phyloP scores from a whole-genome alignment of 805 yeast species.

The Saturnispora saitoi region DNA sequence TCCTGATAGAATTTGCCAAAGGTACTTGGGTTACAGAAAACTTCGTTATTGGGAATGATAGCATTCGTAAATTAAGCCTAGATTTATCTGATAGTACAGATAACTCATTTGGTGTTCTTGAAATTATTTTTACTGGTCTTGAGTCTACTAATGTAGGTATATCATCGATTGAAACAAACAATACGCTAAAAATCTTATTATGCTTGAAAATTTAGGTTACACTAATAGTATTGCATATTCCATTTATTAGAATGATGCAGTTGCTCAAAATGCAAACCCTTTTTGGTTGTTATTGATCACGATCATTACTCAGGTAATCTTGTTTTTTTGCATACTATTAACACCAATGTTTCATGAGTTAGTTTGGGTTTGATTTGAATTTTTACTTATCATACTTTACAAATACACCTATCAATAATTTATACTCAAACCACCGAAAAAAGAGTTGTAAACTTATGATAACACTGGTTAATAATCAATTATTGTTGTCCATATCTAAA shows the following conservation, averaged over 20 bases:
- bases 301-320: slow-evolving; percentile 49
- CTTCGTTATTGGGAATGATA: slow-evolving; percentile 41
- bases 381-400: too few species aligned
- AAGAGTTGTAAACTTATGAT: too few species aligned
- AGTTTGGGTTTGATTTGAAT: too few species aligned
- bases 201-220: slow-evolving; percentile 47
- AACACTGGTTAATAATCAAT: too few species aligned
- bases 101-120: slow-evolving; percentile 62
- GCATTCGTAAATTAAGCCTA: slow-evolving; percentile 46
- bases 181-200: slow-evolving; percentile 47
- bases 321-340: slow-evolving; percentile 41
- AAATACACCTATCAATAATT: too few species aligned
- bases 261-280: slow-evolving; percentile 40
- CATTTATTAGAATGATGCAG: slow-evolving; percentile 41
- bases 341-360: too few species aligned
- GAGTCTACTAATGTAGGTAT: slow-evolving; percentile 47
- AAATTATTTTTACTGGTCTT: slow-evolving; percentile 60
- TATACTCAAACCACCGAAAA: too few species aligned
- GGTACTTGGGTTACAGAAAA: slow-evolving; percentile 59
- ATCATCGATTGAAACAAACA: not conserved
- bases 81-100: slow-evolving; percentile 65
- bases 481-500: too few species aligned
- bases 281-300: slow-evolving; percentile 69
- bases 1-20: too few species aligned
- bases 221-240: slow-evolving; percentile 52